Percentiles rank a stretch among this genome's conserved stretches.
phyloP scores from a whole-genome alignment of 805 yeast genomes.

The Scheffersomyces lignosus region DNA sequence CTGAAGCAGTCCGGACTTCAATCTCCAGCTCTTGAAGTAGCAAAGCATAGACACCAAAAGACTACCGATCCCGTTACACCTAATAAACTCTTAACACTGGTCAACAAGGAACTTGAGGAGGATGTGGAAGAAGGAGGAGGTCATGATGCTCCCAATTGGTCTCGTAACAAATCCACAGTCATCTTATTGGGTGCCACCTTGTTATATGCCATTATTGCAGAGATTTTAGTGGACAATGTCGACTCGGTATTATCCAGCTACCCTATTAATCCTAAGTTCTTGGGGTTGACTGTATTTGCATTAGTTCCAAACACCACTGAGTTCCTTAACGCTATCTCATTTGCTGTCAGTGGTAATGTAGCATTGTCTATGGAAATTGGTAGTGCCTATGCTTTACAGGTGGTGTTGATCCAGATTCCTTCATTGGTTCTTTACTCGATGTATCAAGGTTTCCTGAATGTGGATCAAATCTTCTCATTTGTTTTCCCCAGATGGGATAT shows the following conservation, averaged over 20 bases:
- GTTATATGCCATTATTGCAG: conserved; percentile 90
- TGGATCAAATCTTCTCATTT: conserved; percentile 64
- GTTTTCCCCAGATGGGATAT: conserved; percentile 97
- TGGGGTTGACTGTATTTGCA: conserved; percentile 94
- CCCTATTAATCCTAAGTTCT: conserved; percentile 86
- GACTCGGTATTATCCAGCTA: conserved; percentile 77
- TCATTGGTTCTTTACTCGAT: conserved; percentile 79
- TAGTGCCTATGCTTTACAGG: conserved; percentile 95
- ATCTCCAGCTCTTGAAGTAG: conserved; percentile 18
- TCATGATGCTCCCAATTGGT: conserved; percentile 98
- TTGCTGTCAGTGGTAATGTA: conserved; percentile 94
- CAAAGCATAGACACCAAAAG: conserved; percentile 12
- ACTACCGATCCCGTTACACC: not conserved
- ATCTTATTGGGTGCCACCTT: conserved; percentile 83
- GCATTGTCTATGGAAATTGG: conserved; percentile 98
- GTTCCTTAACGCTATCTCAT: conserved; percentile 93
- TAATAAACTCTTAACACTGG: not conserved
- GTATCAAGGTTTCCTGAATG: conserved; percentile 38
- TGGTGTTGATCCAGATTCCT: conserved; percentile 90
- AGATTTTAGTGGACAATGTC: conserved; percentile 87
- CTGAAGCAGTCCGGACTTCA: conserved; percentile 5
- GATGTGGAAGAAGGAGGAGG: conserved; percentile 52
- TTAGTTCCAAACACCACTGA: conserved; percentile 96
- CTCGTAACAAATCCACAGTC: conserved; percentile 76
- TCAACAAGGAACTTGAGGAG: conserved; percentile 7